Evolutionary conservation across 1,284 basidiomycete species (phyloP).

Genomic region (Marasmius tenuissimus): DNA sequence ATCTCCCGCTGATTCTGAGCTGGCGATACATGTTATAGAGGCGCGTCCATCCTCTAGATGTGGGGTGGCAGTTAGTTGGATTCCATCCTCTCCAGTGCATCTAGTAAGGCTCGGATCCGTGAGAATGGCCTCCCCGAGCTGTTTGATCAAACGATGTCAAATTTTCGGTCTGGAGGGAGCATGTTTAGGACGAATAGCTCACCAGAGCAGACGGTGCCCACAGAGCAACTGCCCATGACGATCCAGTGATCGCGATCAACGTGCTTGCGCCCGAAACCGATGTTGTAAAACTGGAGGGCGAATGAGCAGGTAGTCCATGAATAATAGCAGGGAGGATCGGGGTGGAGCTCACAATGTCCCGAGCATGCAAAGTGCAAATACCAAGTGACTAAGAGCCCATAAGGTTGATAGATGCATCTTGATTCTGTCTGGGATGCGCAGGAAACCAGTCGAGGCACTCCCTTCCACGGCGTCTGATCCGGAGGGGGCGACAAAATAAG

Average conservation of each 20-base stretch:
- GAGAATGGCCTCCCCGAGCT: conserved; percentile 76
- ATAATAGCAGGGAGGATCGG: neutral
- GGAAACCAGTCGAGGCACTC: conserved; percentile 19
- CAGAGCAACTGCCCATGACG: conserved; percentile 78
- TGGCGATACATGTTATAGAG: too few species aligned
- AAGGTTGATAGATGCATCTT: conserved; percentile 63
- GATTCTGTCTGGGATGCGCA: conserved; percentile 33
- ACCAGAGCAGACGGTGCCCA: conserved; percentile 83
- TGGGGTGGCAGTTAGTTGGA: conserved; percentile 52
- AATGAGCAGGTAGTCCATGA: neutral
- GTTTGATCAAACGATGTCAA: neutral
- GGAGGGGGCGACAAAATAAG: conserved; percentile 56
- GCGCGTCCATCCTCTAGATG: neutral
- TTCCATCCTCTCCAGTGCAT: conserved; percentile 17
- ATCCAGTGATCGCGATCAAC: conserved; percentile 67
- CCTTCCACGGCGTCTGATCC: neutral
- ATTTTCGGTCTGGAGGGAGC: neutral
- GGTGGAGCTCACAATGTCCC: conserved; percentile 61
- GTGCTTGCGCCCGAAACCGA: conserved; percentile 62
- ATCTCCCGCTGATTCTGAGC: too few species aligned
- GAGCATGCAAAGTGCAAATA: conserved; percentile 71
- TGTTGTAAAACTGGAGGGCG: conserved; percentile 54
- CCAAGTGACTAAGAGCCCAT: conserved; percentile 74
- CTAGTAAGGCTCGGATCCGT: conserved; percentile 36
- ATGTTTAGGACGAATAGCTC: conserved; percentile 23